phyloP scores from a whole-genome alignment of 345 rosid genomes.

The Excoecaria cochinchinensis region DNA sequence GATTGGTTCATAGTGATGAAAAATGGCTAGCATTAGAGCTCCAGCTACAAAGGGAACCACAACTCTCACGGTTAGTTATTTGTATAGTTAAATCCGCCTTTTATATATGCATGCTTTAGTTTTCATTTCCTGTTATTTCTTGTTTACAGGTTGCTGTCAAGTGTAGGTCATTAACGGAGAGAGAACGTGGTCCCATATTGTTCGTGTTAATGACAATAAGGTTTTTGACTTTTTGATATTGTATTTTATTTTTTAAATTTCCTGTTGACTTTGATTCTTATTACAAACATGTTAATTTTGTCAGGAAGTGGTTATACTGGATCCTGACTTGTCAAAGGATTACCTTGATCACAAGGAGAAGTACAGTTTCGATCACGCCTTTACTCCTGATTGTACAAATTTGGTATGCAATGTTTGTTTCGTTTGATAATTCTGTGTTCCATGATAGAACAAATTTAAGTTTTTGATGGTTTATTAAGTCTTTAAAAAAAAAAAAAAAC shows the following conservation, averaged over 20 bases:
- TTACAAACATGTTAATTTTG: neutral
- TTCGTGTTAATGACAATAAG: conserved; percentile 62
- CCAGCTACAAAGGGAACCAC: conserved; percentile 61
- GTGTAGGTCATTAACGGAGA: conserved; percentile 64
- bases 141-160: conserved; percentile 74
- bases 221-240: conserved; percentile 22
- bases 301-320: conserved; percentile 80
- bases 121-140: conserved; percentile 5
- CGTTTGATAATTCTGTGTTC: neutral
- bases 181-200: conserved; percentile 72
- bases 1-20: conserved; percentile 15
- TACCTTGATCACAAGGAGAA: conserved; percentile 77
- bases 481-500: too few relatives aligned
- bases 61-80: conserved; percentile 57
- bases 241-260: neutral
- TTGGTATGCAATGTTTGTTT: conserved; percentile 30
- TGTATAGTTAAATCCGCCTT: neutral
- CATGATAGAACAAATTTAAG: neutral
- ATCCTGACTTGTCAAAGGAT: conserved; percentile 85
- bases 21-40: conserved; percentile 69
- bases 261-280: neutral
- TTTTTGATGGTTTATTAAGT: neutral
- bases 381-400: conserved; percentile 66
- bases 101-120: neutral
- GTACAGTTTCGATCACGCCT: conserved; percentile 80